Evolutionary conservation across 1,139 yeast species (phyloP).

Genomic region (Suhomyces maxii): DNA sequence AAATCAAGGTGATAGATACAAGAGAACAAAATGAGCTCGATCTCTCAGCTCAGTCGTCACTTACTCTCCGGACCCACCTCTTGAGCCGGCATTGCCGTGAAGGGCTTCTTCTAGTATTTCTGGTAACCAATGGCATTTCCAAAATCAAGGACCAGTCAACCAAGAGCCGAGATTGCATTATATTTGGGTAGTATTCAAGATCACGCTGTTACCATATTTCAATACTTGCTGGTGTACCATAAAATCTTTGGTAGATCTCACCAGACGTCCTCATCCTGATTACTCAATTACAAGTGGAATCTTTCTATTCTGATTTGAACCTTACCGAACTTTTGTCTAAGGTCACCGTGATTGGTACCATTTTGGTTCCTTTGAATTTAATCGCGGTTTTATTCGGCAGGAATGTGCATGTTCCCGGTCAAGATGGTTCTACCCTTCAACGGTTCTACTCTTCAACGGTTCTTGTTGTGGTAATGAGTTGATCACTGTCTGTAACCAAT

Average conservation of each 20-base stretch:
- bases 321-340: constrained; percentile 86
- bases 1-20: too few species aligned
- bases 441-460: too few species aligned
- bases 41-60: too few species aligned
- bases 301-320: constrained; percentile 78
- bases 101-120: constrained; percentile 17
- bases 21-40: too few species aligned
- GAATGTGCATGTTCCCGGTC: constrained; percentile 90
- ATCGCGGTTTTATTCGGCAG: constrained; percentile 94
- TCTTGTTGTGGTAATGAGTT: too few species aligned
- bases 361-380: constrained; percentile 84
- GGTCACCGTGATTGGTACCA: constrained; percentile 87
- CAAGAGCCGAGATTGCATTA: constrained; percentile 80
- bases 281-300: constrained; percentile 93
- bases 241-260: constrained; percentile 90
- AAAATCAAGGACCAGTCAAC: constrained; percentile 37
- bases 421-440: constrained; percentile 37
- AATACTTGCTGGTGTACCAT: constrained; percentile 83
- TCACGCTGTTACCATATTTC: constrained; percentile 95
- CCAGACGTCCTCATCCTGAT: too few species aligned
- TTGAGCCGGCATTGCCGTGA: too few species aligned
- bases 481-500: too few species aligned
- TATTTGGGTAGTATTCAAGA: constrained; percentile 97
- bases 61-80: too few species aligned
- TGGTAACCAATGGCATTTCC: constrained; percentile 15